Base-by-base conservation (phyloP, 495 filamentous ascomycete genomes). In the Penicillium lagena region DNA sequence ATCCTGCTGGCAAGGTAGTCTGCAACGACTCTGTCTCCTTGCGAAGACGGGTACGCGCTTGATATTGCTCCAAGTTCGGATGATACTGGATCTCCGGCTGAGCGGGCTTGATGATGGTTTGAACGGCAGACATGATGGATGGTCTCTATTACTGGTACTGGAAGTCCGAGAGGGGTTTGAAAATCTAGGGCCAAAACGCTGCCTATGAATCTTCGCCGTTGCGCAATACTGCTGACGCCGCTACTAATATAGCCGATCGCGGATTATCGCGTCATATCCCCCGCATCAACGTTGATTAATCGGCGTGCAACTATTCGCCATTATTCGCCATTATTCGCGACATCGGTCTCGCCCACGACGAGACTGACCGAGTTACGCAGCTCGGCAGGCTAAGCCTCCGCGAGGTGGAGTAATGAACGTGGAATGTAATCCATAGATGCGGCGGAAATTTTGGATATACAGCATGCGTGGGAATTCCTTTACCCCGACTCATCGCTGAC, bases 11-110 rank as follows among this genome's bases (percentile, higher is more conserved):
- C 2, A 82, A 46, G 0, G 52, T 61, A n/a, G 51, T 65, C 4
- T 63, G 56, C 7, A 78, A 46, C 7, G 51, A 43, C 30, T 75
- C 72, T 0, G 59, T 66, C 31, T 64, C 67, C 15, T 68, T 65
- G 28, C 77, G 66, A n/a, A 62, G 63, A 47, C 68, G 58, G 33
- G 58, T 62, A 14, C 80, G 67, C 7, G 67, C 68, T 40, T 75
- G 65, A 54, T 77, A 82, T 54, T 80, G 82, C 15, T 68, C 66
- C 46, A 67, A 67, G 39, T 81, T 66, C 4, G 78, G 78, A 15
- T 70, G 60, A 54, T 81, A 82, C n/a, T 70, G 52, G 30, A 82
- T 83, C 49, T 82, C 78, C 9, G 62, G 64, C 27, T 70, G 67
- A 9, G 45, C 47, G 9, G 60, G 61, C 9, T 60, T 55, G 2